Conservation (phyloP, 768 basidiomycete species). For the Dioszegia crocea region DNA sequence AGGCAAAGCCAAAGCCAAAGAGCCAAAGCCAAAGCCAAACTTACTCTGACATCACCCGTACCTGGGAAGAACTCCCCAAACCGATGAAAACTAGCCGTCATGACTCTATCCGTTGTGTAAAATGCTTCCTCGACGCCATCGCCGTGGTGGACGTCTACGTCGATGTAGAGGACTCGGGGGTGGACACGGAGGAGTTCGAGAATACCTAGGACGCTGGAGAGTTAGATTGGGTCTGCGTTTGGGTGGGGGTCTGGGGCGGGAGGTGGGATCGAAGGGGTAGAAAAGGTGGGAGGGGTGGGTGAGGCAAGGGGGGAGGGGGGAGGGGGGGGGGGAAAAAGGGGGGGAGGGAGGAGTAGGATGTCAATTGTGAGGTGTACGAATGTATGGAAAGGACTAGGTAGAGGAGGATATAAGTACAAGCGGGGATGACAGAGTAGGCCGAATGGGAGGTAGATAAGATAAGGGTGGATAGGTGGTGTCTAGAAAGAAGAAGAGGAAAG, state of each 20-base stretch:
- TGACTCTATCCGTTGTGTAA: conserved; percentile 93
- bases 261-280: background rate
- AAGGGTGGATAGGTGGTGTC: background rate
- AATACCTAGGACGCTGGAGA: conserved; percentile 77
- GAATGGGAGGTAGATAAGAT: too few relatives aligned
- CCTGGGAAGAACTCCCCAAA: conserved; percentile 94
- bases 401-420: too few relatives aligned
- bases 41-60: conserved; percentile 64
- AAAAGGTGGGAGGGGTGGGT: background rate
- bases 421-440: too few relatives aligned
- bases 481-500: background rate
- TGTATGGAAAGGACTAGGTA: too few relatives aligned
- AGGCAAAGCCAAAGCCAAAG: too few relatives aligned
- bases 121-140: conserved; percentile 99
- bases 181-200: conserved; percentile 77
- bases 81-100: conserved; percentile 96
- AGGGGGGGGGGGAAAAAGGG: too few relatives aligned
- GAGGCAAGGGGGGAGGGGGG: background rate
- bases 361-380: too few relatives aligned
- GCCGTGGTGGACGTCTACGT: conserved; percentile 97
- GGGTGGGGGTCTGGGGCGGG: background rate
- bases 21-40: too few relatives aligned
- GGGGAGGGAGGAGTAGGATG: too few relatives aligned
- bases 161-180: conserved; percentile 87
- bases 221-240: conserved; percentile 4